Conservation (phyloP, 768 basidiomycete genomes). For the Lactarius trivialis region DNA sequence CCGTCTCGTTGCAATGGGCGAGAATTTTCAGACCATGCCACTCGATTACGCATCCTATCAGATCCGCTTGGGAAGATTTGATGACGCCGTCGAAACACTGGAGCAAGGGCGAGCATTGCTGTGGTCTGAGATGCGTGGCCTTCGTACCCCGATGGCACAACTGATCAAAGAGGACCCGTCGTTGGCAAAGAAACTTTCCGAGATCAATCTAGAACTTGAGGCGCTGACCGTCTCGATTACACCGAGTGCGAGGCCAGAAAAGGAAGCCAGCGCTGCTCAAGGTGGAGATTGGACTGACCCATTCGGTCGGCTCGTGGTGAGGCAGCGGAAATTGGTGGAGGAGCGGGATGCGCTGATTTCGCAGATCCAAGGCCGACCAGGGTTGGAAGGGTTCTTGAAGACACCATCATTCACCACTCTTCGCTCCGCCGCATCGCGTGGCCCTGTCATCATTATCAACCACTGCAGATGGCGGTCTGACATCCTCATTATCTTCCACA, state of each 20-base stretch:
- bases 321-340: neutral
- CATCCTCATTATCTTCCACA: neutral
- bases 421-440: neutral
- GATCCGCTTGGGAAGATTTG: neutral
- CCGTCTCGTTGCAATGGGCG: neutral
- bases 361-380: neutral
- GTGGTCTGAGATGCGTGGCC: neutral
- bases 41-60: neutral
- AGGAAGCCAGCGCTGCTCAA: neutral
- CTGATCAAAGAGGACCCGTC: neutral
- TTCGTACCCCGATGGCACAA: neutral
- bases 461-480: neutral
- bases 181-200: neutral
- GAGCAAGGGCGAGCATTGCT: neutral
- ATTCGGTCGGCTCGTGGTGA: neutral
- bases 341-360: neutral
- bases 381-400: neutral
- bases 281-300: neutral
- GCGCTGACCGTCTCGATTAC: neutral
- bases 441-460: neutral
- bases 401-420: neutral
- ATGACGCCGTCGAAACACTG: neutral
- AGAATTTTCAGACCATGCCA: neutral
- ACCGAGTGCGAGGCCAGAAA: neutral
- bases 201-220: neutral